These are phyloP conservation scores for Aspergillus novofumigatus DNA, from an alignment of 2,329 filamentous ascomycete genomes.

Conservation along the genomic window DNA sequence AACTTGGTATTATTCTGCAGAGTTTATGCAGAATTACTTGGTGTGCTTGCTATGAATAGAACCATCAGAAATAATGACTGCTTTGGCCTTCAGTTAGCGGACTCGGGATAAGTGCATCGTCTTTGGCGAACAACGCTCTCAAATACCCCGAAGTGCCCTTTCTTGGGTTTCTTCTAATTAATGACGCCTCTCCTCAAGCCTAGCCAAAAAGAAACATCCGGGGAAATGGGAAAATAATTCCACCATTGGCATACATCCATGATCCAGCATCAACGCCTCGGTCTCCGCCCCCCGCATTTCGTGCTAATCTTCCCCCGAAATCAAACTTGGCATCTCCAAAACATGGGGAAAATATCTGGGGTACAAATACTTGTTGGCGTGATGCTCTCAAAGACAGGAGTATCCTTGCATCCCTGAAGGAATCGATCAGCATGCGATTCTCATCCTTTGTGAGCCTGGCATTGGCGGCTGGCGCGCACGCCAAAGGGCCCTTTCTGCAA, in stretches of 20 bases:
- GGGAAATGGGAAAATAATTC: neutral
- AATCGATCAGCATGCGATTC: neutral
- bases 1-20: too few species aligned
- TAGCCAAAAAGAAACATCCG: neutral
- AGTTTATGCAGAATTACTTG: too few species aligned
- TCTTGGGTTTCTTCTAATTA: neutral
- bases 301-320: neutral
- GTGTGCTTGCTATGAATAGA: neutral
- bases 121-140: neutral
- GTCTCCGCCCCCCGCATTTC: neutral
- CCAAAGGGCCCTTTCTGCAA: conserved; percentile 11
- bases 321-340: neutral
- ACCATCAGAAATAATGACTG: neutral
- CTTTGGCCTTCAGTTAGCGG: neutral
- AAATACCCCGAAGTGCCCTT: neutral
- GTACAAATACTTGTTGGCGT: neutral
- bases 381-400: neutral
- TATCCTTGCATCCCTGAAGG: neutral
- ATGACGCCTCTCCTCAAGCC: neutral
- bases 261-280: neutral
- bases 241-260: neutral
- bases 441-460: neutral
- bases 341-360: neutral
- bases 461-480: neutral
- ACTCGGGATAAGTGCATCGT: neutral